phyloP scores from a whole-genome alignment of 108 stramenopile genomes.

The Ochromonas danica region DNA sequence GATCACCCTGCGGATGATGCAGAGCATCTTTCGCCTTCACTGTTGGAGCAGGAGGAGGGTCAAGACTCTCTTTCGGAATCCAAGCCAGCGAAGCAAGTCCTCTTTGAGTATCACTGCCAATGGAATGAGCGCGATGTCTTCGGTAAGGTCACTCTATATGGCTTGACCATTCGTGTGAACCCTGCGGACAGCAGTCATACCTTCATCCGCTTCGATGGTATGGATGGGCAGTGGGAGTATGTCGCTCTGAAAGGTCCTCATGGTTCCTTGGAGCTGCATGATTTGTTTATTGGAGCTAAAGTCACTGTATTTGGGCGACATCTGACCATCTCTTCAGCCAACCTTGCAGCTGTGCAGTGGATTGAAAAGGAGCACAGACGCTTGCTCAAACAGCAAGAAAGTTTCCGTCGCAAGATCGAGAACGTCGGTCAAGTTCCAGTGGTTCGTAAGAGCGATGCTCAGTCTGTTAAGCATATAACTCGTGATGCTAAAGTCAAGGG shows the following conservation, averaged over 20 bases:
- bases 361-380: not conserved
- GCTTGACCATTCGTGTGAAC: not conserved
- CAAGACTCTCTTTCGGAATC: not conserved
- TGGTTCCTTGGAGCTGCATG: not conserved
- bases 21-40: not conserved
- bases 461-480: not conserved
- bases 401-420: not conserved
- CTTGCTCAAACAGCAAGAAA: not conserved
- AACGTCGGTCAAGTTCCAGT: not conserved
- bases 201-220: not conserved
- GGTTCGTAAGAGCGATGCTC: not conserved
- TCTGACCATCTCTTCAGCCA: not conserved
- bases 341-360: not conserved
- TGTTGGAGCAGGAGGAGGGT: not conserved
- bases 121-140: conserved; percentile 2
- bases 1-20: not conserved
- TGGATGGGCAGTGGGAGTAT: not conserved
- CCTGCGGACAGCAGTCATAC: not conserved
- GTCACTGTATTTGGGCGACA: not conserved
- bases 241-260: conserved; percentile 8
- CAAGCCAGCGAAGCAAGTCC: not conserved
- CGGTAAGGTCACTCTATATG: not conserved
- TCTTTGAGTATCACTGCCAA: conserved; percentile 9
- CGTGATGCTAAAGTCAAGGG: not conserved
- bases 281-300: conserved; percentile 24